Evolutionary conservation across 164 flowering plant genomes (phyloP).

Genomic region (Berberis thunbergii): DNA sequence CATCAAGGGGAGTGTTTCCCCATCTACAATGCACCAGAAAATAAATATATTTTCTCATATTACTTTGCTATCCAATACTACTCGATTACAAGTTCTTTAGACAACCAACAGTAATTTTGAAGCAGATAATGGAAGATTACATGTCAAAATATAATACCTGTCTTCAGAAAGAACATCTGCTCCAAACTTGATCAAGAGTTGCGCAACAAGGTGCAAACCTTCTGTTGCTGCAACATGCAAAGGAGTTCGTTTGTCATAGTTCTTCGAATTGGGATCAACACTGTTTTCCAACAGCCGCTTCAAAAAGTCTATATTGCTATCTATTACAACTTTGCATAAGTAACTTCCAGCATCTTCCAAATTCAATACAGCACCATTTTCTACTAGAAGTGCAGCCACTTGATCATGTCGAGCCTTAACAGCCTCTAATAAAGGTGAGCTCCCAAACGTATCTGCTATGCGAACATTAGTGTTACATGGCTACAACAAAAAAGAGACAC

Average conservation of each 20-base stretch:
- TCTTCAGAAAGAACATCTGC: too few relatives aligned
- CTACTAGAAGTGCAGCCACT: too few relatives aligned
- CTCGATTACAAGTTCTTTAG: too few relatives aligned
- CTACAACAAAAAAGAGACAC: constrained; percentile 1
- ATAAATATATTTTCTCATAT: too few relatives aligned
- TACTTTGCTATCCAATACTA: too few relatives aligned
- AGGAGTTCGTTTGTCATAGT: constrained; percentile 53
- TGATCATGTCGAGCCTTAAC: constrained; percentile 42
- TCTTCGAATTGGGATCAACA: constrained; percentile 43
- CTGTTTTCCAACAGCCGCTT: constrained; percentile 27
- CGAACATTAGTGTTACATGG: too few relatives aligned
- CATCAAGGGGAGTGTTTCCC: constrained; percentile 44
- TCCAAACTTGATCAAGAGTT: constrained; percentile 28
- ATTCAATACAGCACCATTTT: too few relatives aligned
- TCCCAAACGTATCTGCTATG: constrained; percentile 32
- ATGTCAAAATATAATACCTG: too few relatives aligned
- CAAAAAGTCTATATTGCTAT: too few relatives aligned
- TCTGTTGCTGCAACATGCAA: constrained; percentile 50
- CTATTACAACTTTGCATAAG: constrained; percentile 35
- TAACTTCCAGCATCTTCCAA: constrained; percentile 36
- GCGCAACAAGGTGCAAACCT: constrained; percentile 31
- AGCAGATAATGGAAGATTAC: constrained; percentile 1
- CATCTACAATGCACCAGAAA: constrained; percentile 22
- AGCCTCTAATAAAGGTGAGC: constrained; percentile 57
- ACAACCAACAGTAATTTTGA: too few relatives aligned